These are phyloP conservation scores for Coemansia sp. DNA, from an alignment of 192 early-diverging fungal genomes.

Conservation along the genomic window DNA sequence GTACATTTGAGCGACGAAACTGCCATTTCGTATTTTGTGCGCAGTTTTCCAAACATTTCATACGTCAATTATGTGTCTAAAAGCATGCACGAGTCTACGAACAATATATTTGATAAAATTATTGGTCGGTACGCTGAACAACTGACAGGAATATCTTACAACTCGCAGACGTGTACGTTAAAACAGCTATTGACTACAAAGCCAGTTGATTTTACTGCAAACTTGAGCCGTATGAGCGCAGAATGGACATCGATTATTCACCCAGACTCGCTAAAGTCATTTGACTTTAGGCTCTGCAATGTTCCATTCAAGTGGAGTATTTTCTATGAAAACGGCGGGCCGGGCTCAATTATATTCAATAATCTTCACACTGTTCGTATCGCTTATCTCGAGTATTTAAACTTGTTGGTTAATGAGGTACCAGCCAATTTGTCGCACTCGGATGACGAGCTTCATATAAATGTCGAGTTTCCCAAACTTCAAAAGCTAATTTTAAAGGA, in stretches of 20 bases:
- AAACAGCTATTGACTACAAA: neutral
- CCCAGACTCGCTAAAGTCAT: neutral
- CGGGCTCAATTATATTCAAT: neutral
- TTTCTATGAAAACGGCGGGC: neutral
- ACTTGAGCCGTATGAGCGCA: neutral
- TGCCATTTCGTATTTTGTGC: neutral
- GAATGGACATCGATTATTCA: neutral
- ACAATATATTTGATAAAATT: neutral
- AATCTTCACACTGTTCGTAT: neutral
- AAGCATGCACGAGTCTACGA: neutral
- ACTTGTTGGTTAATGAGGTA: neutral
- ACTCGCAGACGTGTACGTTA: neutral
- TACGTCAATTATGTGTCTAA: neutral
- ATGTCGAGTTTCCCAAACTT: neutral
- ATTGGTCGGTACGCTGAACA: neutral
- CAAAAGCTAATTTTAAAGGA: neutral
- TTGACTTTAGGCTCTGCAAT: neutral
- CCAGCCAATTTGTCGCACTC: neutral
- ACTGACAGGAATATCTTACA: neutral
- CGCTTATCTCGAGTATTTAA: neutral
- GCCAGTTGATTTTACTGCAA: neutral
- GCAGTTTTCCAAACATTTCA: neutral
- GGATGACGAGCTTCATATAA: neutral
- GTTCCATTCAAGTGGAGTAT: neutral
- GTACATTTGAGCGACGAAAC: neutral